Evolutionary conservation across 2,329 filamentous ascomycete genomes (phyloP), one percentile per base, ranked within the genome.

Genomic region (Tympanopsis confertula): DNA sequence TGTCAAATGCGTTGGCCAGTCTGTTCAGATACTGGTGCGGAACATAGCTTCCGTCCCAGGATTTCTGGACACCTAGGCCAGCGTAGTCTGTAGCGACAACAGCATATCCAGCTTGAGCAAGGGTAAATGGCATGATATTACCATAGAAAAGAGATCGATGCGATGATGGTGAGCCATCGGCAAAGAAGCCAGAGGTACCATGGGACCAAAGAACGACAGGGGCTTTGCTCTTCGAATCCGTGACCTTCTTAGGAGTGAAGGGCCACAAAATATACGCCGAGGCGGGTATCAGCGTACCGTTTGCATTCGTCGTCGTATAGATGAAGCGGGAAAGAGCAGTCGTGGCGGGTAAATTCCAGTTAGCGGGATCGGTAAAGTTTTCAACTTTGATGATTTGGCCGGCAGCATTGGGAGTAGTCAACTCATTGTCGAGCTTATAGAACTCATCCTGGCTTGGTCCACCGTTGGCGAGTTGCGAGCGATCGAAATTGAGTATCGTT

Each of bases 181-280:
- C 12, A 19, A 55, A 56, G 40, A 59, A 50, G 2, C 64, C 66
- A 5, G 56, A 58, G 2, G 64, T 65, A 3, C 65, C 65, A 41
- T 69, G 66, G 2, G 57, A 52, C 62, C 62, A 68, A 12, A 57
- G 46, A 0, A 67, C 57, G 5, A 60, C 43, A 1, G 56, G 58
- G 3, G 46, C 47, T 4, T 41, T 42, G 19, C 41, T 36, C 22
- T 22, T 37, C 13, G 35, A n/a, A 13, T 12, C 26, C 3, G 41
- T 38, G 19, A 40, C 35, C 5, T 36, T 35, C 20, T 46, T 35
- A 19, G 59, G 49, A 3, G 48, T 40, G 37, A 53, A 71, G 0
- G 68, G 68, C 65, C 65, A 71, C 1, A 72, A 57, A 12, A 72
- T 50, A 46, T 58, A 69, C 2, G 59, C 68, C 1, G 66, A 69